Evolutionary conservation across 2,329 filamentous ascomycete genomes (phyloP), one percentile per base, ranked within the genome.

Genomic region (Falciphora oryzae): DNA sequence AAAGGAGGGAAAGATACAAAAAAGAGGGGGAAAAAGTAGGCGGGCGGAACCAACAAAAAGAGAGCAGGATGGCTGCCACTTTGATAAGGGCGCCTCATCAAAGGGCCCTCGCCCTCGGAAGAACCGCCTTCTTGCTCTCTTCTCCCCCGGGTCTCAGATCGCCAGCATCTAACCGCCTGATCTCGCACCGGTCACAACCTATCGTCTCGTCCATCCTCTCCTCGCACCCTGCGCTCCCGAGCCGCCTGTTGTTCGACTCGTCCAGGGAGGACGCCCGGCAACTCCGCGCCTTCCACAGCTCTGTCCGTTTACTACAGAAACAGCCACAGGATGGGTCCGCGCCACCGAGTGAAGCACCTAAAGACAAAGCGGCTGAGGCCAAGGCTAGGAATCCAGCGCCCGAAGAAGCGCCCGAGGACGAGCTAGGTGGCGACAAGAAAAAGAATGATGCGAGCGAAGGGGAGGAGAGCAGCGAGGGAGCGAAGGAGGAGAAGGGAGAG

Each of bases 401-500:
- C 18, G 59, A 61, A 25, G 29, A 63, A 27, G 62, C 16, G 6
- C 18, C 56, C 10, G 56, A 63, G 27, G 11, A 28, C 6, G 32
- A 56, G 11, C 28, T 28, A 27, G 28, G 32, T 11, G 32, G 16
- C 25, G 61, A 13, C 44, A 22, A 57, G 28, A 32, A 10, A 10
- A 63, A 28, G 2, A 35, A 35, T 16, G 28, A 27, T 18, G 56
- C 25, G 61, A n/a, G 28, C 2, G 27, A 29, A 25, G 50, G 50
- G 13, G 44, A 38, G 13, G 14, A 50, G 22, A 8, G 8, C n/a
- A 29, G 44, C 11, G 38, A 62, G 3, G 61, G 44, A 28, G 61
- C 74, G 57, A 73, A 75, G 62, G 71, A 71, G 59, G 71, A 74
- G 64, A 71, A 78, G 63, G 74, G 73, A 65, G 75, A 82, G 57